phyloP scores from a whole-genome alignment of 495 filamentous ascomycete species.

The Polyplosphaeria fusca region DNA sequence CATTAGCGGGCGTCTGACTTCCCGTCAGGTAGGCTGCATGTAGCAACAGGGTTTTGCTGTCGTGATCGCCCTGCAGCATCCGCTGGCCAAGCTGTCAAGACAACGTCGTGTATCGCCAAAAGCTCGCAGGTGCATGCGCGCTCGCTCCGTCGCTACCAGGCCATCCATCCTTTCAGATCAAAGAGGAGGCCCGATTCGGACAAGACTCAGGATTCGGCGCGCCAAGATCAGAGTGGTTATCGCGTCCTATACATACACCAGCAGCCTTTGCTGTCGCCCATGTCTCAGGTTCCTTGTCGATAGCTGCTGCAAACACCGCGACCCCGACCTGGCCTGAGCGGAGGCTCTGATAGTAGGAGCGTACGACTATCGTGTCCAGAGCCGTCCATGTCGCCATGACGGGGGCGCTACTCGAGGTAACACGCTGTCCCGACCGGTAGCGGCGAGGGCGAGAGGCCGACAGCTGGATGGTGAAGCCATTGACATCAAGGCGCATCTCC shows the following conservation, averaged over 20 bases:
- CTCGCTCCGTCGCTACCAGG: conserved; percentile 14
- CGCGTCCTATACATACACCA: conserved; percentile 17
- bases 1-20: conserved; percentile 21
- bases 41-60: conserved; percentile 6
- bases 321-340: conserved; percentile 18
- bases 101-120: conserved; percentile 19
- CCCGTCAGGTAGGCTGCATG: conserved; percentile 10
- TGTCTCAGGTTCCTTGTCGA: conserved; percentile 24
- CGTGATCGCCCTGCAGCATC: conserved; percentile 9
- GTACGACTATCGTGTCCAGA: background rate
- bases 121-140: conserved; percentile 20
- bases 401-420: background rate
- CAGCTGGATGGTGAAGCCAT: conserved; percentile 10
- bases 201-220: conserved; percentile 1
- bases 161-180: conserved; percentile 15
- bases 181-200: conserved; percentile 11
- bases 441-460: background rate
- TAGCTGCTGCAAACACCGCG: conserved; percentile 8
- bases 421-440: background rate
- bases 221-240: conserved; percentile 12
- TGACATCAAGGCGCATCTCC: background rate
- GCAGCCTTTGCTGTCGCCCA: conserved; percentile 7
- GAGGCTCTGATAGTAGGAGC: conserved; percentile 10
- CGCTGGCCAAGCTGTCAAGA: background rate
- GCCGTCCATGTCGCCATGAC: conserved; percentile 11